Conservation (phyloP, 2,329 filamentous ascomycete genomes). For the Calonectria multiphialidica region DNA sequence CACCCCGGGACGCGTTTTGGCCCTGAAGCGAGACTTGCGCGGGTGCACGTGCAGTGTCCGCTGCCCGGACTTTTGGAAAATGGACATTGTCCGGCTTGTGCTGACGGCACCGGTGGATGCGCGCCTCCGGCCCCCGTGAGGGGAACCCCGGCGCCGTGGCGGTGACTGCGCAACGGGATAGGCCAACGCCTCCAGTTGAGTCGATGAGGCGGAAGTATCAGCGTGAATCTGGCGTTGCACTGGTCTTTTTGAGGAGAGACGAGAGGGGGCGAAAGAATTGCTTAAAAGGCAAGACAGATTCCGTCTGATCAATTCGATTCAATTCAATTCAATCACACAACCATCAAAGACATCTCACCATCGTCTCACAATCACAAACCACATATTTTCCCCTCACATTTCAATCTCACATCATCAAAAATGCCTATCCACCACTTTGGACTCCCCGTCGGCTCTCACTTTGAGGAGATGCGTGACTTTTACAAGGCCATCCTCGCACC, state of each 20-base stretch:
- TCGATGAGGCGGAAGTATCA: background rate
- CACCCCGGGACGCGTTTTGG: background rate
- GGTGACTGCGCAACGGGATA: constrained; percentile 1
- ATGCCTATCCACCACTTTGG: constrained; percentile 39
- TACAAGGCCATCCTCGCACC: constrained; percentile 42
- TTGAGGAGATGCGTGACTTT: constrained; percentile 43
- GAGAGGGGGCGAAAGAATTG: background rate
- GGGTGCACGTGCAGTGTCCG: constrained; percentile 14
- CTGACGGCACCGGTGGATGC: background rate
- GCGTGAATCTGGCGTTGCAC: constrained; percentile 23
- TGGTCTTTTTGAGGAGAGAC: background rate
- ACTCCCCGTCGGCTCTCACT: constrained; percentile 41
- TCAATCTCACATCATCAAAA: background rate
- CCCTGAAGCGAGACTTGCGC: constrained; percentile 6
- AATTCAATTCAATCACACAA: background rate
- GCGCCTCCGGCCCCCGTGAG: constrained; percentile 16
- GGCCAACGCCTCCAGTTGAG: constrained; percentile 8
- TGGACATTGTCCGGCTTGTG: background rate
- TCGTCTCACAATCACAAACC: background rate
- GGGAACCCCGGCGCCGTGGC: constrained; percentile 20
- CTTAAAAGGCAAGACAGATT: constrained; percentile 17
- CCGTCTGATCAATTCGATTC: background rate
- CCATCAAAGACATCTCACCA: background rate
- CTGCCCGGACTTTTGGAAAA: constrained; percentile 6
- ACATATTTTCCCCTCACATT: no score